A percentile compares a stretch with the other conserved stretches of the same genome.
phyloP scores from a whole-genome alignment of 371 early-diverging fungal genomes.

The Zopfochytrium polystomum region DNA sequence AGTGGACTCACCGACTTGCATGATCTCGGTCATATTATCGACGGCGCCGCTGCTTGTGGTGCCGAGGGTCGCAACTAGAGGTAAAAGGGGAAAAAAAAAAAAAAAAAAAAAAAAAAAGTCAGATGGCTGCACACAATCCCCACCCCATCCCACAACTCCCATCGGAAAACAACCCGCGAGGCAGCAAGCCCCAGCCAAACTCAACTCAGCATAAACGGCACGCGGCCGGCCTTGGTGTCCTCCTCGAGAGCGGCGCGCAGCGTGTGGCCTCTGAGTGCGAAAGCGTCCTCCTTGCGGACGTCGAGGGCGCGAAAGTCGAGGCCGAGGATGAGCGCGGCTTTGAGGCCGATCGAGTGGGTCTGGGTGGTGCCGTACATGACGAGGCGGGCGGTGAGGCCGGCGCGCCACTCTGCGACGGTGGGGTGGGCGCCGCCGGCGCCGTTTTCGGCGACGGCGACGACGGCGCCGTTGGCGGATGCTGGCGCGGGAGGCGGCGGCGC shows the following conservation, averaged over 20 bases:
- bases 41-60: constrained; percentile 54
- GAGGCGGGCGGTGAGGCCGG: constrained; percentile 27
- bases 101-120: no score
- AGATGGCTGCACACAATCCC: no score
- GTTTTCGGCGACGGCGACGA: no score
- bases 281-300: constrained; percentile 29
- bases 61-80: constrained; percentile 59
- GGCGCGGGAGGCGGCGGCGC: no score
- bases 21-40: constrained; percentile 55
- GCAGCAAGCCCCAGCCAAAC: no score
- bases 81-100: no score
- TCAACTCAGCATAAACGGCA: constrained; percentile 60
- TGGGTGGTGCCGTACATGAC: constrained; percentile 55
- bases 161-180: no score
- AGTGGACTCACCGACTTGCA: constrained; percentile 31
- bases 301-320: constrained; percentile 33
- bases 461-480: no score
- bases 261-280: constrained; percentile 14
- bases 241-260: constrained; percentile 39
- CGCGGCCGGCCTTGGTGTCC: constrained; percentile 48
- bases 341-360: constrained; percentile 54
- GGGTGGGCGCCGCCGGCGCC: no score
- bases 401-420: no score
- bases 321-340: constrained; percentile 49
- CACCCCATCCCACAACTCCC: no score